Conservation (phyloP, 805 yeast genomes). For the Kodamaea nitidulidarum region DNA sequence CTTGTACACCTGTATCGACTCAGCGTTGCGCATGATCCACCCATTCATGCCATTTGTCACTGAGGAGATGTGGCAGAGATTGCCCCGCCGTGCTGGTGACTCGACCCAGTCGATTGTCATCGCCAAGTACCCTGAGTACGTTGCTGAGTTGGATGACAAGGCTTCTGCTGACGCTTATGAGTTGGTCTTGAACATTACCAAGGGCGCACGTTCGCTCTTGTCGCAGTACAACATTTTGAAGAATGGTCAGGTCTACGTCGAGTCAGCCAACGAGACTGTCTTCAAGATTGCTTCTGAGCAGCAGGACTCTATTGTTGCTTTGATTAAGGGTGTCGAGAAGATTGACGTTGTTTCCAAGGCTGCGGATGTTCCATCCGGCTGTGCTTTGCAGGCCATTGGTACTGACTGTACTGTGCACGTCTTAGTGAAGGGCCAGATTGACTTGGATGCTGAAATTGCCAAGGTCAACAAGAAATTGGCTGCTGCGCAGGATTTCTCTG, state of each 20-base stretch:
- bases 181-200: constrained; percentile 78
- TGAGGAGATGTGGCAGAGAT: constrained; percentile 98
- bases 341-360: constrained; percentile 57
- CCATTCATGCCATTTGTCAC: constrained; percentile 98
- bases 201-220: constrained; percentile 86
- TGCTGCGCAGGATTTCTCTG: constrained; percentile 57
- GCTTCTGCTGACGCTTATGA: constrained; percentile 75
- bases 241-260: constrained; percentile 83
- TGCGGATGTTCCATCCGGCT: constrained; percentile 76
- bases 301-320: constrained; percentile 80
- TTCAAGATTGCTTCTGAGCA: constrained; percentile 60
- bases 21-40: constrained; percentile 86
- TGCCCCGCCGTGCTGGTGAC: constrained; percentile 82
- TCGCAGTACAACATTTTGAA: constrained; percentile 86
- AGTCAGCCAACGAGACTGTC: constrained; percentile 49
- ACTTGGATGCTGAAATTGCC: constrained; percentile 82
- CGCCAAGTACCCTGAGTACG: constrained; percentile 74
- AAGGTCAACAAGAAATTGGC: constrained; percentile 77
- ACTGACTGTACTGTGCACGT: constrained; percentile 83
- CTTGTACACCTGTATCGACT: constrained; percentile 86
- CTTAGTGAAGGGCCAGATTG: constrained; percentile 91
- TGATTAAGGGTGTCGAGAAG: constrained; percentile 84
- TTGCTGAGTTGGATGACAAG: constrained; percentile 55
- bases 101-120: constrained; percentile 65
- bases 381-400: constrained; percentile 78